Evolutionary conservation across 352 stramenopile species (phyloP).

Genomic region (Elongisporangium undulatum): DNA sequence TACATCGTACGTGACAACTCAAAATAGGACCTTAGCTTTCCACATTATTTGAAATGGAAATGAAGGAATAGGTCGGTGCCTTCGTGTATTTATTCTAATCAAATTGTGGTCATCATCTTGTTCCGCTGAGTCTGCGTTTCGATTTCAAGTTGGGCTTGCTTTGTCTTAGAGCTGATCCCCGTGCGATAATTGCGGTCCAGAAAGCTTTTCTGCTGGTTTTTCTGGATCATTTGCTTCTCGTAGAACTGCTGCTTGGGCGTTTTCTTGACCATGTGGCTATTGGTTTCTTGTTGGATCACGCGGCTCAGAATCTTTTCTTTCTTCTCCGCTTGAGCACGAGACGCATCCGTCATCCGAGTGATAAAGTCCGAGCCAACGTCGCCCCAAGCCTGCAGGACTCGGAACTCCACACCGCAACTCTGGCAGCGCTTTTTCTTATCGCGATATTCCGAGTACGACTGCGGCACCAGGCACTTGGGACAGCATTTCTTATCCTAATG

Average conservation of each 20-base stretch:
- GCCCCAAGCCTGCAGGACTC: slow-evolving; percentile 66
- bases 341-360: slow-evolving; percentile 43
- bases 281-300: slow-evolving; percentile 32
- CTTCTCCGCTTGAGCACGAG: slow-evolving; percentile 31
- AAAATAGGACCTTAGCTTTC: no score
- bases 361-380: slow-evolving; percentile 68
- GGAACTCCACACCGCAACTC: slow-evolving; percentile 73
- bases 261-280: slow-evolving; percentile 28
- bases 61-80: no score
- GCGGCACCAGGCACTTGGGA: slow-evolving; percentile 53
- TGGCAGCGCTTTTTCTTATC: slow-evolving; percentile 87
- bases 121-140: slow-evolving; percentile 34
- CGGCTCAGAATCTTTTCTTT: slow-evolving; percentile 47
- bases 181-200: slow-evolving; percentile 62
- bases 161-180: slow-evolving; percentile 46
- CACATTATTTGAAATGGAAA: no score
- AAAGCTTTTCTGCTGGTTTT: slow-evolving; percentile 45
- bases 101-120: slow-evolving; percentile 10
- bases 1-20: no score
- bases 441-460: slow-evolving; percentile 80
- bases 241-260: slow-evolving; percentile 62
- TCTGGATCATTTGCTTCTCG: slow-evolving; percentile 54
- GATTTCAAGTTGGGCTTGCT: slow-evolving; percentile 41
- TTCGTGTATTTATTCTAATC: slow-evolving; percentile 6
- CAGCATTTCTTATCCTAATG: slow-evolving; percentile 76